Conservation (phyloP, 106 monocot genomes). For the Dendrobium chrysotoxum region DNA sequence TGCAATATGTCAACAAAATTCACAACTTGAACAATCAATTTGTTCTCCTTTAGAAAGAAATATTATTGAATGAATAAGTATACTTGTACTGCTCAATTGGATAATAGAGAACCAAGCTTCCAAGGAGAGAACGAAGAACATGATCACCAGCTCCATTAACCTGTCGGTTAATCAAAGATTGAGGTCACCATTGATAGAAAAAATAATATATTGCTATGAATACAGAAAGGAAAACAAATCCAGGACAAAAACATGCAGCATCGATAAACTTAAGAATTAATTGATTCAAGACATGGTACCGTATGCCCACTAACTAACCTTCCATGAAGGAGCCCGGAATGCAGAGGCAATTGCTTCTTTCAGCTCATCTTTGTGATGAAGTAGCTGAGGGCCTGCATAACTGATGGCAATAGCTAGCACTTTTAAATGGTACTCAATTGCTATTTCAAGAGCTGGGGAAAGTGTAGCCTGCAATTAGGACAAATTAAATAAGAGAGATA, state of each 20-base stretch:
- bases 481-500: slow-evolving; percentile 2
- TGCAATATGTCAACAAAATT: not conserved
- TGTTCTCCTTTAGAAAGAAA: not conserved
- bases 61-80: slow-evolving; percentile 8
- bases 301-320: slow-evolving; percentile 35
- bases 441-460: slow-evolving; percentile 89
- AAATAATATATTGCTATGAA: not conserved
- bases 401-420: slow-evolving; percentile 70
- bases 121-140: slow-evolving; percentile 87
- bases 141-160: slow-evolving; percentile 94
- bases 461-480: slow-evolving; percentile 50
- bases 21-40: slow-evolving; percentile 3
- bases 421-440: slow-evolving; percentile 77
- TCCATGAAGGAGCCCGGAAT: slow-evolving; percentile 96
- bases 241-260: not conserved
- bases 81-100: slow-evolving; percentile 91
- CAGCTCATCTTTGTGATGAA: slow-evolving; percentile 62
- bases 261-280: not conserved
- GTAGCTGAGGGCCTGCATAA: slow-evolving; percentile 69
- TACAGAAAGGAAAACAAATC: not conserved
- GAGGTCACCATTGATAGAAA: not conserved
- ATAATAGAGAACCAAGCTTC: slow-evolving; percentile 77
- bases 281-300: not conserved
- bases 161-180: slow-evolving; percentile 22
- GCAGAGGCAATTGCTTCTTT: slow-evolving; percentile 73